Base-by-base conservation (phyloP, 129 eudicot species). In the Deinandra increscens region DNA sequence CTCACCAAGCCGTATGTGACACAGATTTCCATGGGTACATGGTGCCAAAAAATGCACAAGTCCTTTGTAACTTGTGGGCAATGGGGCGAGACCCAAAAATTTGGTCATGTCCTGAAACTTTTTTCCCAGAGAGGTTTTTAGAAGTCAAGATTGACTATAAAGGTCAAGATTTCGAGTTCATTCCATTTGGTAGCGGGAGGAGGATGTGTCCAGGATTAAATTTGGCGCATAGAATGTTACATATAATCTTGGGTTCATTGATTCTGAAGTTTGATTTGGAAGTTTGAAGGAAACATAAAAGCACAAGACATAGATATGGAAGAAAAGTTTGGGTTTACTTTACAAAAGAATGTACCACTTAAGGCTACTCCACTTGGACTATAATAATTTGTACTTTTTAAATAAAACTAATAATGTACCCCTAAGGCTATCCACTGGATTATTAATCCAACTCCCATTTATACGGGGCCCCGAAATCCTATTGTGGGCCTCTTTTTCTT, bases 11-110 rank as follows among this genome's bases (percentile, higher is more conserved):
- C 11, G 48, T 68, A 5, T 26, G 33, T 6, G 75, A 85, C 23
- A 15, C 68, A 13, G 76, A 85, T 51, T 19, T 85, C 34, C 50
- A 76, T 7, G 82, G 78, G 37, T 85, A 75, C 68, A 37, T 62
- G 1, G 71, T 84, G 33, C 89, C 89, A 3, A 71, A 81, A 59
- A 60, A 68, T 20, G 81, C 89, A 4, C 75, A 81, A 62, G 20
- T 85, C 14, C 45, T 81, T 23, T 60, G 83, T 49, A 85, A 85
- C 29, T 65, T 75, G 41, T 85, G 90, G 86, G 84, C 90, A 0
- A 75, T 63, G 22, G 90, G 90, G 1, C 63, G 82, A 46, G 90
- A 85, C 54, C 49, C 84, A 3, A 59, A 54, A 1, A 8, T 69
- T 11, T 85, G 90, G 90, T 15, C 64, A 0, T 14, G 72, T 53